phyloP scores from a whole-genome alignment of 768 basidiomycete species.

The Lactifluus piperatus region DNA sequence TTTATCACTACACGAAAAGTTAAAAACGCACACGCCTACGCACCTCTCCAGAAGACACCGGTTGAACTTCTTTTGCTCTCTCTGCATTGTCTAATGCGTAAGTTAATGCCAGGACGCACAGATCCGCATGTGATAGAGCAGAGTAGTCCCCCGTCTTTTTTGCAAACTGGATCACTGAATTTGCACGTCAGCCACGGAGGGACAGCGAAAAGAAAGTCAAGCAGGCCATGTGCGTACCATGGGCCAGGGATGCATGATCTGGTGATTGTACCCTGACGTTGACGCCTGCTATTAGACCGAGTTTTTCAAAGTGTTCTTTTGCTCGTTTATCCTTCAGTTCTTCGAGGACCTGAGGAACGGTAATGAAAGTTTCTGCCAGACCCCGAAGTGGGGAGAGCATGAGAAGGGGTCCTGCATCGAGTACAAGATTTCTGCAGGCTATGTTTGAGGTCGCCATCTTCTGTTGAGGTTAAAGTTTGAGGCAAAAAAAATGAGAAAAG shows the following conservation, averaged over 20 bases:
- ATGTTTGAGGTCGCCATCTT: constrained; percentile 25
- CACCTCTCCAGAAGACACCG: constrained; percentile 20
- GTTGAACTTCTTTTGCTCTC: constrained; percentile 26
- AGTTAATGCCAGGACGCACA: constrained; percentile 85
- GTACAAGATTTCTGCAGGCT: constrained; percentile 70
- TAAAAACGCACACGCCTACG: constrained; percentile 14
- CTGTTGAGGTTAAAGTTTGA: not conserved
- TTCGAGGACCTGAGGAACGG: constrained; percentile 81
- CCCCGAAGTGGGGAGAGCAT: constrained; percentile 86
- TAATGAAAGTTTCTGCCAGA: constrained; percentile 75
- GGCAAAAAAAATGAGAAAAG: not conserved
- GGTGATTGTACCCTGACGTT: constrained; percentile 63
- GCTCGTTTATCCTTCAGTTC: constrained; percentile 88
- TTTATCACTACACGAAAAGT: not conserved
- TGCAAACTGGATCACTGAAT: constrained; percentile 76
- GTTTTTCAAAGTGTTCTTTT: constrained; percentile 74
- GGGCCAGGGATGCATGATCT: constrained; percentile 56
- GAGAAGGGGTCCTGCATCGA: constrained; percentile 90
- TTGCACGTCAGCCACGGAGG: constrained; percentile 15
- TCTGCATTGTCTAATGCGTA: constrained; percentile 60
- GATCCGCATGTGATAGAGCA: constrained; percentile 84
- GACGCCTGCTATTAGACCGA: constrained; percentile 70
- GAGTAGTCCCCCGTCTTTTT: constrained; percentile 96
- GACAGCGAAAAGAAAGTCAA: not conserved
- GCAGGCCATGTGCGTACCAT: constrained; percentile 35